Conservation (phyloP, 2,329 filamentous ascomycete species). For the Cercospora zeae-maydis region DNA sequence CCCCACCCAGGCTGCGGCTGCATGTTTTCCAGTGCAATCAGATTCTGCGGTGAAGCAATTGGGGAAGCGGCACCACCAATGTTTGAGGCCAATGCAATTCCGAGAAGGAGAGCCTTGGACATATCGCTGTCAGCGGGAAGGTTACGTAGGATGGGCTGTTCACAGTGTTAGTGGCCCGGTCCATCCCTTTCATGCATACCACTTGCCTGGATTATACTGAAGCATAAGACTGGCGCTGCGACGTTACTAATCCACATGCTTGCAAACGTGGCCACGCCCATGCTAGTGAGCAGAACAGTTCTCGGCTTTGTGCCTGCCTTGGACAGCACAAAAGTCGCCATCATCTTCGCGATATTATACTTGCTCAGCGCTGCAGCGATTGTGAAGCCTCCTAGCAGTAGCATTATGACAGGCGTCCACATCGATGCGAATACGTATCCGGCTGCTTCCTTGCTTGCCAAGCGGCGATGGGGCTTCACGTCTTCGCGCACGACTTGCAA, state of each 20-base stretch:
- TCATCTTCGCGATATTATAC: conserved; percentile 95
- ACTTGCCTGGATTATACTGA: conserved; percentile 69
- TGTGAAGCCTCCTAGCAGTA: conserved; percentile 91
- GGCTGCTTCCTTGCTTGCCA: conserved; percentile 77
- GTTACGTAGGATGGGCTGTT: conserved; percentile 91
- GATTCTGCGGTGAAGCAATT: conserved; percentile 95
- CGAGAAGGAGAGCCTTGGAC: conserved; percentile 91
- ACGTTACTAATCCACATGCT: conserved; percentile 99
- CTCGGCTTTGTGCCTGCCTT: conserved; percentile 89
- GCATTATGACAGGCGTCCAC: conserved; percentile 99
- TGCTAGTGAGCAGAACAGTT: conserved; percentile 91
- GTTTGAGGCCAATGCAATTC: conserved; percentile 91
- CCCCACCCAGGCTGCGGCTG: conserved; percentile 85
- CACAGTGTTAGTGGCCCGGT: neutral
- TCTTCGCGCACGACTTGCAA: conserved; percentile 80
- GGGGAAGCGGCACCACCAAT: conserved; percentile 95
- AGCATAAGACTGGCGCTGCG: conserved; percentile 92
- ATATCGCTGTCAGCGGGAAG: conserved; percentile 85
- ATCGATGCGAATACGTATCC: conserved; percentile 86
- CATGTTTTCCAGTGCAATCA: conserved; percentile 97
- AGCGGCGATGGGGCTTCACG: conserved; percentile 62
- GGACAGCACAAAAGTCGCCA: conserved; percentile 92
- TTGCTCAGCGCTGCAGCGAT: conserved; percentile 93
- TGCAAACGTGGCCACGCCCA: conserved; percentile 96
- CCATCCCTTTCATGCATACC: neutral